Base-by-base conservation (phyloP, 2,329 filamentous ascomycete species). In the Chaetomium globosum region DNA sequence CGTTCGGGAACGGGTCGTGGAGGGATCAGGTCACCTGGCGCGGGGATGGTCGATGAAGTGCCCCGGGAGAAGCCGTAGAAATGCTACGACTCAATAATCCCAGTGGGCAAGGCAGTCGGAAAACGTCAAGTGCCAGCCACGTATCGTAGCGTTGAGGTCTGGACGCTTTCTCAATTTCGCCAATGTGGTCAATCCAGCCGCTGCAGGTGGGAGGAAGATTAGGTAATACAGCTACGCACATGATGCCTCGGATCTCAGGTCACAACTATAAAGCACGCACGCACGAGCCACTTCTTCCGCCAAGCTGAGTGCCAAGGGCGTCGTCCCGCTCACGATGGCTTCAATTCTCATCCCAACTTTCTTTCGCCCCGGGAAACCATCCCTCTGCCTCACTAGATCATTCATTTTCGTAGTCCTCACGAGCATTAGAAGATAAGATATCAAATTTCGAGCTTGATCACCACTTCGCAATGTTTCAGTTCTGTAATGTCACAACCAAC, bases 151-250 rank as follows among this genome's bases (percentile, higher is more conserved):
- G 53, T 63, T 33, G 64, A 68, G 55, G 65, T 65, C 67, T 67
- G 64, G 63, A 67, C 58, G 60, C 68, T 59, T 68, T 58, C 64
- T 64, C 68, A 73, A 72, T 70, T 72, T 72, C 71, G 69, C 71
- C 67, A 69, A 72, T 73, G 68, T 73, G 71, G 71, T 72, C 70
- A 67, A 48, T 67, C 70, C 63, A 63, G 63, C 62, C 64, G 66
- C 65, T 30, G 67, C 65, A 67, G 68, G 61, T 43, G 39, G 39
- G n/a, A n/a, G 5, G 4, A n/a, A 28, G 53, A 67, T 72, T 72
- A 73, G 31, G 64, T 70, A 71, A 71, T 30, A 2, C 3, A 23
- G 21, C 54, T 55, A 33, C 23, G 30, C 13, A 52, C 10, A 43
- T 59, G 6, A 26, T 60, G 64, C 63, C 66, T 65, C n/a, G 64